phyloP scores from a whole-genome alignment of 805 yeast species.

The Saccharomycopsis schoenii region DNA sequence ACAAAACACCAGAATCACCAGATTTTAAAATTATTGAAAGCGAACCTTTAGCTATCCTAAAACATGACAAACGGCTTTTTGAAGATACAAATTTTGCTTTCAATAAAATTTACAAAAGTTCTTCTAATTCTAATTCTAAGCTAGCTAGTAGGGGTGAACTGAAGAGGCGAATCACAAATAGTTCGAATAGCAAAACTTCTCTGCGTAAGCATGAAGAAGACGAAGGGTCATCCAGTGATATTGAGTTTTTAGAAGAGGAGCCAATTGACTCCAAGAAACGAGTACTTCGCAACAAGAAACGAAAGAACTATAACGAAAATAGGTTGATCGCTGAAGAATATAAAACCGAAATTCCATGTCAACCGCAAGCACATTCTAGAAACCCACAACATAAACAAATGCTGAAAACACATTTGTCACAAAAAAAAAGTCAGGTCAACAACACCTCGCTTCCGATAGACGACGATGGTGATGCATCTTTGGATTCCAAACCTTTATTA shows the following conservation, averaged over 20 bases:
- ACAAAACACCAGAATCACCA: neutral
- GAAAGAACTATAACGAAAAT: neutral
- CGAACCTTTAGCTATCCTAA: neutral
- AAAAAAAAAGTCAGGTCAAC: neutral
- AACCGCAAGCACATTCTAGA: neutral
- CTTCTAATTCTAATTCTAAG: too few species aligned
- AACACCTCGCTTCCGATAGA: neutral
- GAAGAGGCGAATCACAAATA: neutral
- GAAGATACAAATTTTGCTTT: neutral
- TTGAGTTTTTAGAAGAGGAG: neutral
- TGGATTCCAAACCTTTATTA: neutral
- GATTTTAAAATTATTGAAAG: neutral
- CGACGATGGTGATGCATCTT: neutral
- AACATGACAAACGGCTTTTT: neutral
- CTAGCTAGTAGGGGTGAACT: neutral
- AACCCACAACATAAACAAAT: neutral
- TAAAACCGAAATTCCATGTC: too few species aligned
- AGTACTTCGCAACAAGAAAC: neutral
- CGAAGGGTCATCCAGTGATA: neutral
- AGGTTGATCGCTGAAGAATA: too few species aligned
- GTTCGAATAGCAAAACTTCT: neutral
- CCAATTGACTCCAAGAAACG: neutral
- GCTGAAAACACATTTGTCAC: neutral
- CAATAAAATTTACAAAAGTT: neutral
- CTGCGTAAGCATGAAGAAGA: neutral